Evolutionary conservation across 75 land plant genomes (phyloP), one percentile per base, ranked within the genome.

Genomic region (Sequoia sempervirens): DNA sequence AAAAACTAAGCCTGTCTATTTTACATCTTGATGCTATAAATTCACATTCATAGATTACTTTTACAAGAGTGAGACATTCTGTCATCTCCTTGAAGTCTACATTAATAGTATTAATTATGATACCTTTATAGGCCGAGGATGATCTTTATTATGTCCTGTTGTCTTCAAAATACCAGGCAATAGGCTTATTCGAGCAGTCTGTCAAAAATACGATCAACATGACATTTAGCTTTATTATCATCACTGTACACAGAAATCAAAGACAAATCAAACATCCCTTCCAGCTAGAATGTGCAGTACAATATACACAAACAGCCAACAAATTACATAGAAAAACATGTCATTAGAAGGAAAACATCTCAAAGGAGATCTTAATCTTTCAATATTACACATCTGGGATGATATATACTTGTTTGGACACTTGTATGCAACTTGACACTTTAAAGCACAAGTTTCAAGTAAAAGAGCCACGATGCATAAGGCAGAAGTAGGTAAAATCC

Each of bases 51-150:
- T 45, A 78, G 46, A 43, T 20, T 23, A 43, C 30, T 26, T 78
- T n/a, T 45, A 0, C 73, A 28, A 45, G 50, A 45, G 23, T 6
- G 26, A n/a, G 11, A 26, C 34, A 78, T 43, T 38, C 5, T 40
- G 26, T 20, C 1, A 20, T 23, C 47, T n/a, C 52, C 50, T 45
- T 78, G 4, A 70, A 23, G 28, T 26, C 45, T n/a, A n/a, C 30
- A 26, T 45, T 43, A 2, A 78, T 15, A 12, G 23, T 9, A 78
- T 5, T 18, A n/a, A 78, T 2, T n/a, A 45, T n/a, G 4, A 78
- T 61, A 98, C 99, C 98, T 94, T 93, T 83, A 98, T 87, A 43
- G 99, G 99, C 82, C 95, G 97, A 45, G 96, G 92, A 82, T 93
- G 92, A 58, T 94, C 94, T 83, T 93, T 98, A 80, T 94, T 96